Conservation (phyloP, 768 basidiomycete genomes). For the Trametes villosa region DNA sequence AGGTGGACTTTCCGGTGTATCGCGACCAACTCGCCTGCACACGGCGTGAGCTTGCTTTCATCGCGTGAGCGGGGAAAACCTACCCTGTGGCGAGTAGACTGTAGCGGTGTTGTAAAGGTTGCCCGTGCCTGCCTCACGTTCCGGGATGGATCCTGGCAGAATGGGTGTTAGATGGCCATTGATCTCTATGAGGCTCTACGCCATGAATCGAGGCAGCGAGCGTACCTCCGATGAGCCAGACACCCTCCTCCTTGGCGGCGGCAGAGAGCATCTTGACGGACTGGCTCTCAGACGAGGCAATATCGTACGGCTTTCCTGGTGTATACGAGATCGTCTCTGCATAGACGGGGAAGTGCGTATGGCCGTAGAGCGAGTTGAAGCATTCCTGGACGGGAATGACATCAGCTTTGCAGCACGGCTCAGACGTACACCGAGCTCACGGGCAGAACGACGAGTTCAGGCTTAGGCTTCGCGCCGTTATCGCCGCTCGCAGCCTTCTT, state of each 20-base stretch:
- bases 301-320: conserved; percentile 61
- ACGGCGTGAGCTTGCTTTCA: conserved; percentile 10
- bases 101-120: conserved; percentile 93
- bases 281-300: conserved; percentile 61
- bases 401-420: neutral
- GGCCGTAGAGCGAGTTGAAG: conserved; percentile 87
- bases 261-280: conserved; percentile 82
- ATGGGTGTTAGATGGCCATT: too few relatives aligned
- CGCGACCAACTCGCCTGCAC: conserved; percentile 78
- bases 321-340: conserved; percentile 77
- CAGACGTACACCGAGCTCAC: conserved; percentile 44
- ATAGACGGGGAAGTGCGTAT: conserved; percentile 78
- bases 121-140: conserved; percentile 62
- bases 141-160: conserved; percentile 96
- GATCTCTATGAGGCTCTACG: conserved; percentile 38
- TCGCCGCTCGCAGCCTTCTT: conserved; percentile 60
- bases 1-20: conserved; percentile 94
- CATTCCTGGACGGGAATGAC: conserved; percentile 60
- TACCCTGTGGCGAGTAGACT: conserved; percentile 83
- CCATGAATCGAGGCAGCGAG: conserved; percentile 35
- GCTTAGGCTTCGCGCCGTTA: conserved; percentile 50
- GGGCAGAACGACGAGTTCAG: conserved; percentile 83
- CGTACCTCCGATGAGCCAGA: conserved; percentile 94
- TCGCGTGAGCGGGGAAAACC: neutral
- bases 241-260: conserved; percentile 73